Base-by-base conservation (phyloP, 495 filamentous ascomycete genomes). In the Daldinia vernicosa region DNA sequence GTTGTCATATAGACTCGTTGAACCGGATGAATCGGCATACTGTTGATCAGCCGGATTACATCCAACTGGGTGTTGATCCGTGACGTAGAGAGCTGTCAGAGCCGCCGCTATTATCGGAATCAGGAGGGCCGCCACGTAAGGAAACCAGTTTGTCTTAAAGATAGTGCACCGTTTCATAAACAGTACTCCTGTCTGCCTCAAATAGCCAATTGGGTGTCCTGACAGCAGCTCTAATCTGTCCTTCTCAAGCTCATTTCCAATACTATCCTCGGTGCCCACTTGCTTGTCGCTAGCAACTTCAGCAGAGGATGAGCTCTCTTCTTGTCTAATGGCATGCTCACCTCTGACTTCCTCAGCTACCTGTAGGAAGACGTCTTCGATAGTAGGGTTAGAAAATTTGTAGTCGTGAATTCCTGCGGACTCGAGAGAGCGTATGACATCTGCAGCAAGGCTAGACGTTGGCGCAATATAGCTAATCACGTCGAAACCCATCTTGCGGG, bases 351-450 rank as follows among this genome's bases (percentile, higher is more conserved):
- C 92, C 60, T 91, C 90, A 1, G 92, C 93, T 33, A 96, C 84
- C 64, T 92, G 91, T 62, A 96, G 79, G 77, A 97, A 97, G 0
- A 95, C 91, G 72, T 94, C 91, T 75, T 94, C 92, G 65, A 97
- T 94, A 0, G 91, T 95, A 3, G 93, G 93, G 0, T 93, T 93
- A 30, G 88, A 89, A 43, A 95, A 89, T 53, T 91, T 88, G 76
- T 93, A 94, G 33, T 94, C 90, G 1, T 81, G 80, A 40, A 92
- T 84, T 0, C 85, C 87, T 1, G 82, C 81, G 0, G 77, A 72
- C 75, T 96, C 92, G 1, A 96, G 82, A 27, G 78, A 75, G 52
- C 83, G 83, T 60, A 97, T 88, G n/a, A 95, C 86, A 8, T 81
- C 74, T 0, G 89, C 88, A 14, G 91, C 89, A 40, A 88, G 80